phyloP scores from a whole-genome alignment of 192 early-diverging fungal genomes.

The Coemansia sp. region DNA sequence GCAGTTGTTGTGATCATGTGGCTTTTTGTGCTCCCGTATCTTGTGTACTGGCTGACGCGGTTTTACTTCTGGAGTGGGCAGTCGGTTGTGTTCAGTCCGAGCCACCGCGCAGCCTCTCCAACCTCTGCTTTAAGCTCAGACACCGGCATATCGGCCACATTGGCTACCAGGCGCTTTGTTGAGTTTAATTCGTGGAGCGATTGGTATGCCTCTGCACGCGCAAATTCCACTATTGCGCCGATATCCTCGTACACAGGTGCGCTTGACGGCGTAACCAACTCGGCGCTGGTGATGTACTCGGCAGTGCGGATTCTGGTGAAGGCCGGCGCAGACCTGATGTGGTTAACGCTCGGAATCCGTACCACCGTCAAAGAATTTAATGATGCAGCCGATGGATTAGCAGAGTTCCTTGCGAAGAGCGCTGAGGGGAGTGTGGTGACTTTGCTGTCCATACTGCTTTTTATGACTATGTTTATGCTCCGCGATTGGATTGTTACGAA shows the following conservation, averaged over 20 bases:
- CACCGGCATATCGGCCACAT: neutral
- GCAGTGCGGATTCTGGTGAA: conserved; percentile 16
- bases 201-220: conserved; percentile 28
- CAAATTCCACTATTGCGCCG: conserved; percentile 15
- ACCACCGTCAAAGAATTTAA: conserved; percentile 21
- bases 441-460: conserved; percentile 70
- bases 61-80: conserved; percentile 82
- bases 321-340: conserved; percentile 13
- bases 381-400: conserved; percentile 19
- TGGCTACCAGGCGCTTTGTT: conserved; percentile 29
- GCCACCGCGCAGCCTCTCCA: neutral
- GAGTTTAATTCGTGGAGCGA: conserved; percentile 39
- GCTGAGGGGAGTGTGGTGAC: conserved; percentile 86
- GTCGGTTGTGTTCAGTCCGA: conserved; percentile 14
- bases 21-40: conserved; percentile 79
- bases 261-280: conserved; percentile 36
- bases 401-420: conserved; percentile 62
- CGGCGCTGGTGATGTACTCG: conserved; percentile 28
- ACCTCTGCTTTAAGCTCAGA: neutral
- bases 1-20: conserved; percentile 69
- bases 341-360: conserved; percentile 11
- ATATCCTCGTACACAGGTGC: conserved; percentile 44
- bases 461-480: conserved; percentile 77
- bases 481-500: conserved; percentile 81
- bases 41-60: conserved; percentile 80